phyloP scores from a whole-genome alignment of 2,329 filamentous ascomycete genomes.

The Sphaerulina musiva region DNA sequence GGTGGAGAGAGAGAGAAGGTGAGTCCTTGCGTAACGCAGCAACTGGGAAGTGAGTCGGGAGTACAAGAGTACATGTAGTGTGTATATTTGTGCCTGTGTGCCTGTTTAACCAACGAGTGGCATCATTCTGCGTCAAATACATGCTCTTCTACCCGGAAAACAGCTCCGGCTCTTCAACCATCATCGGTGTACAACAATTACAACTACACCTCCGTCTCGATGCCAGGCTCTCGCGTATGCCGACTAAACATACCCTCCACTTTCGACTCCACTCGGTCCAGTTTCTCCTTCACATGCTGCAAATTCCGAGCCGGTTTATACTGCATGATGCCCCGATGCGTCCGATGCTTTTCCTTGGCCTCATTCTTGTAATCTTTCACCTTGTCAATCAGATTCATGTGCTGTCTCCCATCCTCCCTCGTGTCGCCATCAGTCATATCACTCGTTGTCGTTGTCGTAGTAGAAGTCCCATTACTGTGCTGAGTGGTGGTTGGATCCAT shows the following conservation, averaged over 20 bases:
- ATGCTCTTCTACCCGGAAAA: no score
- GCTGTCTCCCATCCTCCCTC: slow-evolving; percentile 15
- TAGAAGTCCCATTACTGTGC: neutral
- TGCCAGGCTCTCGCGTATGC: slow-evolving; percentile 50
- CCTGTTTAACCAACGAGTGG: no score
- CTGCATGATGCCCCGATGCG: slow-evolving; percentile 67
- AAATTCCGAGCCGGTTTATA: slow-evolving; percentile 50
- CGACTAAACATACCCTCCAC: slow-evolving; percentile 50
- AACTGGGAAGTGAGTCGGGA: no score
- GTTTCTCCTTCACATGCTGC: slow-evolving; percentile 55
- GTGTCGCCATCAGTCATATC: slow-evolving; percentile 1
- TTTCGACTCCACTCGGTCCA: slow-evolving; percentile 45
- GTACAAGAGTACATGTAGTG: no score
- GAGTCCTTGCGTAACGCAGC: no score
- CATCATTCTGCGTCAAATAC: no score
- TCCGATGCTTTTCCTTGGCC: slow-evolving; percentile 55
- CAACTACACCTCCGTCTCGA: slow-evolving; percentile 62
- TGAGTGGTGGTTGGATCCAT: neutral
- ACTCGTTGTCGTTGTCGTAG: neutral
- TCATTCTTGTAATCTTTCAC: slow-evolving; percentile 56
- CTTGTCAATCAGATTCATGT: slow-evolving; percentile 40
- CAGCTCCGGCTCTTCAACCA: no score
- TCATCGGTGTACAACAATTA: neutral
- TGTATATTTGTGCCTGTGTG: no score
- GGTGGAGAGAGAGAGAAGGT: no score